A percentile compares a stretch with the other conserved stretches of the same genome.
phyloP scores from a whole-genome alignment of 2,329 filamentous ascomycete genomes.

The Cladophialophora immunda region DNA sequence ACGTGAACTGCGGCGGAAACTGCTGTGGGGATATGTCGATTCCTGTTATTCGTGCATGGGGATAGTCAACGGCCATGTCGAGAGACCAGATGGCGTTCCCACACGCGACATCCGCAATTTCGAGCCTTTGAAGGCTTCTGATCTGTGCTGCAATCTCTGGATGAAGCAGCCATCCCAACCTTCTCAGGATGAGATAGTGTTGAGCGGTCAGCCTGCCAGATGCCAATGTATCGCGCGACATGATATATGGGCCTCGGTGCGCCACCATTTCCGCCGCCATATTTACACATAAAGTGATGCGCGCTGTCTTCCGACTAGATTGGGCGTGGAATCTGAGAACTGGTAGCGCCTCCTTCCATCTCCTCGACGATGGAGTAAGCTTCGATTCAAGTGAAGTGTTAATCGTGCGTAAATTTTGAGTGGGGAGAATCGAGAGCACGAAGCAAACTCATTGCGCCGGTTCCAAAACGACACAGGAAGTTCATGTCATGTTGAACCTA shows the following conservation, averaged over 20 bases:
- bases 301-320: background rate
- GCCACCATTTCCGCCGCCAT: background rate
- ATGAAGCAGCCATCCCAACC: slow-evolving; percentile 20
- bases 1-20: slow-evolving; percentile 21
- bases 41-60: slow-evolving; percentile 14
- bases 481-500: background rate
- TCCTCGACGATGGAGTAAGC: background rate
- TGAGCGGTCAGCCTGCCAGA: slow-evolving; percentile 15
- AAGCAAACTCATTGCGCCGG: background rate
- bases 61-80: slow-evolving; percentile 17
- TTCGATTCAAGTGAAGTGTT: background rate
- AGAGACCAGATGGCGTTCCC: slow-evolving; percentile 27
- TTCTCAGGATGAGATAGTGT: slow-evolving; percentile 10
- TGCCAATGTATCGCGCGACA: slow-evolving; percentile 10
- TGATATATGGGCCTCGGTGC: background rate
- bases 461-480: background rate
- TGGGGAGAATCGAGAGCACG: background rate
- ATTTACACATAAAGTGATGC: background rate
- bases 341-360: background rate
- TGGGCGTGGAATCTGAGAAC: background rate
- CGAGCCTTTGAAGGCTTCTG: background rate
- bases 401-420: background rate
- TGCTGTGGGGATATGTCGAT: slow-evolving; percentile 27
- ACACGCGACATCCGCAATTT: slow-evolving; percentile 25
- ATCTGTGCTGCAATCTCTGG: slow-evolving; percentile 9